A percentile compares a stretch with the other conserved stretches of the same genome.
These are phyloP conservation scores for Nelumbo lutea DNA, from an alignment of 164 flowering plant species.

Conservation along the genomic window DNA sequence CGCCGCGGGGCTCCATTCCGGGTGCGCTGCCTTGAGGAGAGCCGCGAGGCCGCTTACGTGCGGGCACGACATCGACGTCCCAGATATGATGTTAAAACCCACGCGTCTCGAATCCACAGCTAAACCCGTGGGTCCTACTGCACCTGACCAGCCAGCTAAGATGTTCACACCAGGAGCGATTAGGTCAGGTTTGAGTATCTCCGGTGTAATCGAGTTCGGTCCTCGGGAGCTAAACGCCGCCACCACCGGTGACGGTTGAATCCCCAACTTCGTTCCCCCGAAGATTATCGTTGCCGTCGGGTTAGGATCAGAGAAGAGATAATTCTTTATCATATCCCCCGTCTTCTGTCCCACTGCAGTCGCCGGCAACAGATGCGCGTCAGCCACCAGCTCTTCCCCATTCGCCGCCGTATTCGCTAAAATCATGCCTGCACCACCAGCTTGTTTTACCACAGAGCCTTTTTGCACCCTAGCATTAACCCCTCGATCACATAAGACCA, in stretches of 20 bases:
- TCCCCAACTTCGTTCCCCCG: slow-evolving; percentile 51
- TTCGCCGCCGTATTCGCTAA: slow-evolving; percentile 52
- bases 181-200: slow-evolving; percentile 81
- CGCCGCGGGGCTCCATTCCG: slow-evolving; percentile 82
- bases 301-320: slow-evolving; percentile 37
- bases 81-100: slow-evolving; percentile 69
- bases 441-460: slow-evolving; percentile 57
- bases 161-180: slow-evolving; percentile 89
- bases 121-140: slow-evolving; percentile 58
- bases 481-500: slow-evolving; percentile 83
- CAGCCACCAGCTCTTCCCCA: slow-evolving; percentile 79
- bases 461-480: slow-evolving; percentile 52
- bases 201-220: slow-evolving; percentile 55
- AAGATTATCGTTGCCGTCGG: slow-evolving; percentile 54
- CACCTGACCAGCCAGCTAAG: slow-evolving; percentile 77
- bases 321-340: slow-evolving; percentile 52
- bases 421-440: slow-evolving; percentile 93
- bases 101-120: slow-evolving; percentile 44
- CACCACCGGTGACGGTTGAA: slow-evolving; percentile 73
- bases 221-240: slow-evolving; percentile 85
- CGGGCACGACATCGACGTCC: slow-evolving; percentile 93
- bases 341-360: slow-evolving; percentile 48
- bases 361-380: slow-evolving; percentile 71
- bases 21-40: slow-evolving; percentile 62
- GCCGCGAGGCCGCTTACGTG: slow-evolving; percentile 80